Conservation (phyloP, 2,329 filamentous ascomycete species). For the Nemania abortiva region DNA sequence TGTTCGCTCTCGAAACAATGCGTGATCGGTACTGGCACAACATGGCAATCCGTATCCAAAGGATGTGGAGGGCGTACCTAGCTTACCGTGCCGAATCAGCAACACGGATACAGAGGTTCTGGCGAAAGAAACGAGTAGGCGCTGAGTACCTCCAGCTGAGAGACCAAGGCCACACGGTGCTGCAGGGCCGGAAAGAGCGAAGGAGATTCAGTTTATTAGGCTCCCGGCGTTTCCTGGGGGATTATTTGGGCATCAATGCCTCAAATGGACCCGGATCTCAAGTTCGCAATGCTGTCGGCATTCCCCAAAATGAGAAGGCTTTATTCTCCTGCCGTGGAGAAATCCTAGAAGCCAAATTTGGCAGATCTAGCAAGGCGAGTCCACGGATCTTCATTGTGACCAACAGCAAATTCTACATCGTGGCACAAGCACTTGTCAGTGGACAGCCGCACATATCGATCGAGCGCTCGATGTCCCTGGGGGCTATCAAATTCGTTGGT, state of each 20-base stretch:
- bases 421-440: constrained; percentile 86
- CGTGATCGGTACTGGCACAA: constrained; percentile 99
- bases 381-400: constrained; percentile 88
- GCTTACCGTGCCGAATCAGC: constrained; percentile 93
- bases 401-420: constrained; percentile 86
- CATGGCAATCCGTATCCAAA: constrained; percentile 97
- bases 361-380: constrained; percentile 92
- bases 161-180: constrained; percentile 85
- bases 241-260: constrained; percentile 92
- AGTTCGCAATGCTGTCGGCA: constrained; percentile 78
- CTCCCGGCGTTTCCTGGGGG: constrained; percentile 90
- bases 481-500: constrained; percentile 89
- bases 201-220: constrained; percentile 91
- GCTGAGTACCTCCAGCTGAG: constrained; percentile 89
- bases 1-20: constrained; percentile 98
- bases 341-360: constrained; percentile 92
- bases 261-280: constrained; percentile 82
- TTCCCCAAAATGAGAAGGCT: constrained; percentile 78
- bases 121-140: constrained; percentile 91
- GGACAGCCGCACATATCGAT: constrained; percentile 83
- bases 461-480: constrained; percentile 85
- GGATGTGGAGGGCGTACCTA: constrained; percentile 96
- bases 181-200: constrained; percentile 89
- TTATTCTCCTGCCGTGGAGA: constrained; percentile 94
- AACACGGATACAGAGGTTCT: constrained; percentile 93